Percentiles rank a stretch among this genome's conserved stretches.
Conservation (phyloP, 164 flowering plant species). For the Tetrastigma voinierianum region DNA sequence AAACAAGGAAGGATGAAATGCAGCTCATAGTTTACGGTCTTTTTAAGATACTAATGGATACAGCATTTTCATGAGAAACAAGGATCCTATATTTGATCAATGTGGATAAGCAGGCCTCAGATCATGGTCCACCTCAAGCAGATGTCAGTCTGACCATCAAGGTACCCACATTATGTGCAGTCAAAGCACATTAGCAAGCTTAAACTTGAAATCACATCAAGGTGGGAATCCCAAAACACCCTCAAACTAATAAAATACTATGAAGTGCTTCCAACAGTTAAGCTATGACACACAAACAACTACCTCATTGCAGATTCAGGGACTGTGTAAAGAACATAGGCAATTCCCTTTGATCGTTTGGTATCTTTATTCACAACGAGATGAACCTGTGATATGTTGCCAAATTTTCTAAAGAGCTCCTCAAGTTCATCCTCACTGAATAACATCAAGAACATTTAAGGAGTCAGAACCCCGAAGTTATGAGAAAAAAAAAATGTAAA, state of each 20-base stretch:
- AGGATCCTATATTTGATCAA: not conserved
- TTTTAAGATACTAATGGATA: not conserved
- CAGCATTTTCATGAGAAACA: too few species aligned
- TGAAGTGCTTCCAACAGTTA: not conserved
- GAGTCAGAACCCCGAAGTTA: not conserved
- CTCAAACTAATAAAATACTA: too few species aligned
- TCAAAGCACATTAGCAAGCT: too few species aligned
- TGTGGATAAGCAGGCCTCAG: not conserved
- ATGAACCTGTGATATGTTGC: slow-evolving; percentile 76
- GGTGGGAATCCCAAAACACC: too few species aligned
- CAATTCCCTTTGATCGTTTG: slow-evolving; percentile 81
- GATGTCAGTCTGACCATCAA: too few species aligned
- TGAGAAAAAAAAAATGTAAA: not conserved
- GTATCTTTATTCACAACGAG: slow-evolving; percentile 82
- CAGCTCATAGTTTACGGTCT: too few species aligned
- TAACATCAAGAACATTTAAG: slow-evolving; percentile 15
- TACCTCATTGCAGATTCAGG: slow-evolving; percentile 88
- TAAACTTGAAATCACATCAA: too few species aligned
- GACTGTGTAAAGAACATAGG: slow-evolving; percentile 62
- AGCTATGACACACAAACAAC: not conserved
- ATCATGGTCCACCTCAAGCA: not conserved
- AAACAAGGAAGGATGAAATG: not conserved
- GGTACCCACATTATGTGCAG: too few species aligned
- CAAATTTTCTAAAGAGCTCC: slow-evolving; percentile 67
- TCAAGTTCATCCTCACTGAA: slow-evolving; percentile 85